These are phyloP conservation scores for Epichloe coenophiala DNA, from an alignment of 2,329 filamentous ascomycete genomes.

Conservation along the genomic window DNA sequence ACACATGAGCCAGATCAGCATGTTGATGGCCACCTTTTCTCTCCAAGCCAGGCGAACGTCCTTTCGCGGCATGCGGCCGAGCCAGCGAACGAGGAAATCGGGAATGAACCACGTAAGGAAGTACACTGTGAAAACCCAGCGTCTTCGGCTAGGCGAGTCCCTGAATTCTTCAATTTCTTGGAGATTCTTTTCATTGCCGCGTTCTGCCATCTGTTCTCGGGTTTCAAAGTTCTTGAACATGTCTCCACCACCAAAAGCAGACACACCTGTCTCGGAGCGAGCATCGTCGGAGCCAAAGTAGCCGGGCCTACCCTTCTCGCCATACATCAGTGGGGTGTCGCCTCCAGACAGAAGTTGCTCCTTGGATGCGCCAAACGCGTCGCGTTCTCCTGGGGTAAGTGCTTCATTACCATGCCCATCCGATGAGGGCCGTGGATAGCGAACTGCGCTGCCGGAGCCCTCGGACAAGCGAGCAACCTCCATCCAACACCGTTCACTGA, in stretches of 20 bases:
- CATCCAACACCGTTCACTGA: slow-evolving; percentile 92
- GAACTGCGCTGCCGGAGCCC: slow-evolving; percentile 36
- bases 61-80: slow-evolving; percentile 81
- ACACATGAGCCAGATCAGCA: slow-evolving; percentile 89
- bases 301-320: slow-evolving; percentile 62
- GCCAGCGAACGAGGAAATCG: slow-evolving; percentile 61
- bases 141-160: slow-evolving; percentile 67
- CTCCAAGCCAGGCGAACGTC: slow-evolving; percentile 90
- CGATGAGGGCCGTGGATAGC: slow-evolving; percentile 31
- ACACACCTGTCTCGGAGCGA: slow-evolving; percentile 81
- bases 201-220: slow-evolving; percentile 85
- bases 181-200: slow-evolving; percentile 80
- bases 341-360: slow-evolving; percentile 41
- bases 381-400: slow-evolving; percentile 42
- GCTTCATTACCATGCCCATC: slow-evolving; percentile 53
- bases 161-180: slow-evolving; percentile 78
- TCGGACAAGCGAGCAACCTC: slow-evolving; percentile 70
- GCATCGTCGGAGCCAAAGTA: slow-evolving; percentile 79
- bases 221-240: slow-evolving; percentile 98
- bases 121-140: slow-evolving; percentile 81
- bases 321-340: slow-evolving; percentile 46
- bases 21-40: slow-evolving; percentile 95
- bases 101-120: slow-evolving; percentile 77
- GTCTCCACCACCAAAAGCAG: slow-evolving; percentile 82
- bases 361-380: slow-evolving; percentile 49